Percentiles rank a stretch among this genome's conserved stretches.
Evolutionary conservation across 331 rosid species (phyloP).

Genomic region (Acacia concinna): DNA sequence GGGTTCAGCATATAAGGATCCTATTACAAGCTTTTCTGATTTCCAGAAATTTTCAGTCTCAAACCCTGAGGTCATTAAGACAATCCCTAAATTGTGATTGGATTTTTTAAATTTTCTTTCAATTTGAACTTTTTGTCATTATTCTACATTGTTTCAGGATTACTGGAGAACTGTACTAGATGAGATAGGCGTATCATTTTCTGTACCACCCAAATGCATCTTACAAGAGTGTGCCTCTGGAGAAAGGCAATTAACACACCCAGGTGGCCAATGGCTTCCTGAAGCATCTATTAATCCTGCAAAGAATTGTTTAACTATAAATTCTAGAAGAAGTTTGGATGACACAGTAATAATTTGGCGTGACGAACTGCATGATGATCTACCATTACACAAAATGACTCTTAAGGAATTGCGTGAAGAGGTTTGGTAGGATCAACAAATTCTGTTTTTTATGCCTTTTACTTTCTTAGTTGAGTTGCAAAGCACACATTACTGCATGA

Average conservation of each 20-base stretch:
- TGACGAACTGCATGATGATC: slow-evolving; percentile 70
- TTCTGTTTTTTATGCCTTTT: neutral
- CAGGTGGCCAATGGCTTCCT: slow-evolving; percentile 89
- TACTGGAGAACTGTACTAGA: slow-evolving; percentile 76
- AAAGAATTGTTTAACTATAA: slow-evolving; percentile 61
- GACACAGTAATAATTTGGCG: slow-evolving; percentile 77
- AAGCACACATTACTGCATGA: neutral
- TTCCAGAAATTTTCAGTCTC: slow-evolving; percentile 81
- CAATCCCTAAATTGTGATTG: slow-evolving; percentile 11
- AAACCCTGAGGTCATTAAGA: slow-evolving; percentile 68
- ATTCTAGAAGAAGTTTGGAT: slow-evolving; percentile 58
- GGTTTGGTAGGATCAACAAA: slow-evolving; percentile 65
- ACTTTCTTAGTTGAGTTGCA: neutral
- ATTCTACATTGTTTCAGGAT: slow-evolving; percentile 48
- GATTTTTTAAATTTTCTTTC: slow-evolving; percentile 4
- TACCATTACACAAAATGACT: slow-evolving; percentile 63
- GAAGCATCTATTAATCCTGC: slow-evolving; percentile 85
- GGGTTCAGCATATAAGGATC: slow-evolving; percentile 78
- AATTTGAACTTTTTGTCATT: slow-evolving; percentile 19
- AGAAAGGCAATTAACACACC: slow-evolving; percentile 40
- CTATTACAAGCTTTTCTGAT: slow-evolving; percentile 71
- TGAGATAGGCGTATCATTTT: slow-evolving; percentile 68
- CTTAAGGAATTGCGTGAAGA: slow-evolving; percentile 63
- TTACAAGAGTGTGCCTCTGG: slow-evolving; percentile 44
- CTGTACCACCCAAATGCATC: slow-evolving; percentile 72